Conservation (phyloP, 495 filamentous ascomycete species). For the Clohesyomyces aquaticus region DNA sequence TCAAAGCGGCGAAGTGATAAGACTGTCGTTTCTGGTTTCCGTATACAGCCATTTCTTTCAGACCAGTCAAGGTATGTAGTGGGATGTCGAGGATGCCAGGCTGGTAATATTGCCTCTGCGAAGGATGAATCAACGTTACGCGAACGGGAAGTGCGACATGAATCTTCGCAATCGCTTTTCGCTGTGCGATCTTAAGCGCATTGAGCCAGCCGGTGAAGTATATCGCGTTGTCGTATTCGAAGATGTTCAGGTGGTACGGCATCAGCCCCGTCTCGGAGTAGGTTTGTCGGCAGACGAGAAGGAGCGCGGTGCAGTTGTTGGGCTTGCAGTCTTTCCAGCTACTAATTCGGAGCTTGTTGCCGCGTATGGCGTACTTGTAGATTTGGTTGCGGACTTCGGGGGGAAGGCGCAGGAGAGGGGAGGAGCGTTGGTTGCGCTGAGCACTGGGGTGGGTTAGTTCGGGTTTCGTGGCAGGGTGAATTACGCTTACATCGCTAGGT, state of each 20-base stretch:
- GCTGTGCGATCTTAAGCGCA: background rate
- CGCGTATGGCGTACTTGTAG: background rate
- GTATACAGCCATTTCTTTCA: too few species aligned
- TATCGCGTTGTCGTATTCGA: background rate
- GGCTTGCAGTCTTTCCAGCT: too few species aligned
- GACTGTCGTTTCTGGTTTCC: too few species aligned
- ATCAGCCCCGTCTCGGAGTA: slow-evolving; percentile 15
- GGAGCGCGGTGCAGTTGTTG: too few species aligned
- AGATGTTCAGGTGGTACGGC: slow-evolving; percentile 13
- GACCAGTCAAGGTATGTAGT: too few species aligned
- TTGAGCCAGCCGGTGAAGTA: background rate
- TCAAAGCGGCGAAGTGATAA: too few species aligned
- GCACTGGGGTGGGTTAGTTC: slow-evolving; percentile 3
- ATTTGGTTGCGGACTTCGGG: slow-evolving; percentile 16
- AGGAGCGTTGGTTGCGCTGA: background rate
- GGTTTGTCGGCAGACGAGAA: slow-evolving; percentile 22
- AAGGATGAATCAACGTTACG: too few species aligned
- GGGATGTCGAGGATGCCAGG: too few species aligned
- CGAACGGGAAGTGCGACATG: too few species aligned
- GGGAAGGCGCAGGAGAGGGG: slow-evolving; percentile 13
- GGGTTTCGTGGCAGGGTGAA: background rate
- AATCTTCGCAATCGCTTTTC: background rate
- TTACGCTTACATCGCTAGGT: too few species aligned
- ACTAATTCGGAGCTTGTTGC: slow-evolving; percentile 7
- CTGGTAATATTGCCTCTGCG: too few species aligned